Evolutionary conservation across 305 asterid genomes (phyloP).

Genomic region (Fraxinus floribunda): DNA sequence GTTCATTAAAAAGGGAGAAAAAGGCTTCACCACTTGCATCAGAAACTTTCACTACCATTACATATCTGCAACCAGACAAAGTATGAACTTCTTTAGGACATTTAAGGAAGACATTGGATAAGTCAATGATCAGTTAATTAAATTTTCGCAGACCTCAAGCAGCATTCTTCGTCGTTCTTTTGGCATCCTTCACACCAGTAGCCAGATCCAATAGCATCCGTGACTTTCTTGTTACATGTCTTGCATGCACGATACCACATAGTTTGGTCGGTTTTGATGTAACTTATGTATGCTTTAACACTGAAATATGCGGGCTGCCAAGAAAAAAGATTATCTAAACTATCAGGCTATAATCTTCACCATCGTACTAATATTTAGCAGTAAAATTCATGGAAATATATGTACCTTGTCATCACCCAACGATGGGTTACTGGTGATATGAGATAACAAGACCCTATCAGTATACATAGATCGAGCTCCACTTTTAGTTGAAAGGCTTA

Average conservation of each 20-base stretch:
- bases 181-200: constrained; percentile 87
- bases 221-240: constrained; percentile 83
- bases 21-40: constrained; percentile 89
- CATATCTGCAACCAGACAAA: constrained; percentile 45
- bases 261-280: constrained; percentile 74
- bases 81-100: not conserved
- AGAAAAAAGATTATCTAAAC: not conserved
- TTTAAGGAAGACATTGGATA: not conserved
- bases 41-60: constrained; percentile 63
- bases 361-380: not conserved
- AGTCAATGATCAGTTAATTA: not conserved
- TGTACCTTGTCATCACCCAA: constrained; percentile 84
- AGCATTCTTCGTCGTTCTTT: constrained; percentile 55
- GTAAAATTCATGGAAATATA: not conserved
- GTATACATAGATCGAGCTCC: constrained; percentile 66
- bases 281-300: constrained; percentile 65
- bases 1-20: constrained; percentile 68
- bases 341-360: not conserved
- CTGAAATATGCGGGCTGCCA: constrained; percentile 68
- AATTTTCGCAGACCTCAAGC: constrained; percentile 53
- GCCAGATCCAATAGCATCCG: constrained; percentile 72
- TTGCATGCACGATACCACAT: constrained; percentile 98
- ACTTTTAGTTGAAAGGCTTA: constrained; percentile 41
- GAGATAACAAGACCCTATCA: constrained; percentile 67
- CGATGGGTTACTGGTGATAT: constrained; percentile 63